These are phyloP conservation scores for Candida lessepsii DNA, from an alignment of 805 yeast species.

Conservation along the genomic window DNA sequence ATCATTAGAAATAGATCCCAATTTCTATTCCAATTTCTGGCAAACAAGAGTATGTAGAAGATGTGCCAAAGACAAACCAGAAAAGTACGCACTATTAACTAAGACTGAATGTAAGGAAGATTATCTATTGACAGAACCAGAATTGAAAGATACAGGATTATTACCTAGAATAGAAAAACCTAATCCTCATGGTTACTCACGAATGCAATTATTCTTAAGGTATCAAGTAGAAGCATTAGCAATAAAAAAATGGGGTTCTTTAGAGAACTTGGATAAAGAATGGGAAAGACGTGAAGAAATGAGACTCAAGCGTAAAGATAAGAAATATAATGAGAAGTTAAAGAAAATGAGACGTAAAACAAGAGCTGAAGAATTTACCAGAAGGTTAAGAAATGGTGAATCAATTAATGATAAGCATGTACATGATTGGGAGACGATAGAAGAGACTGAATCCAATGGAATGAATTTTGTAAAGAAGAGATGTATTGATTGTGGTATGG, in stretches of 20 bases:
- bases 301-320: constrained; percentile 71
- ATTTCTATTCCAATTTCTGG: constrained; percentile 64
- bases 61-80: constrained; percentile 73
- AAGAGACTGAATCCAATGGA: constrained; percentile 15
- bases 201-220: constrained; percentile 89
- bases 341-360: constrained; percentile 87
- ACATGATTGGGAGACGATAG: constrained; percentile 69
- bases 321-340: constrained; percentile 73
- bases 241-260: constrained; percentile 91
- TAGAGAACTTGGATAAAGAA: constrained; percentile 86
- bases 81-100: constrained; percentile 85
- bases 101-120: constrained; percentile 95
- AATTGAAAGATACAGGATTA: constrained; percentile 65
- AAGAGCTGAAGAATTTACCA: constrained; percentile 85
- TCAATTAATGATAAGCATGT: constrained; percentile 58
- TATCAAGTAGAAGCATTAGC: constrained; percentile 94
- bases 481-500: constrained; percentile 81
- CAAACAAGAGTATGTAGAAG: constrained; percentile 71
- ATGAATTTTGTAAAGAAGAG: constrained; percentile 49
- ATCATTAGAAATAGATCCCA: constrained; percentile 76
- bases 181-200: constrained; percentile 89
- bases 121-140: constrained; percentile 91
- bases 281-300: constrained; percentile 81
- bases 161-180: constrained; percentile 83
- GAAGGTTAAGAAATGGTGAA: constrained; percentile 60